These are phyloP conservation scores for Saturnispora zaruensis DNA, from an alignment of 805 yeast species.

Conservation along the genomic window DNA sequence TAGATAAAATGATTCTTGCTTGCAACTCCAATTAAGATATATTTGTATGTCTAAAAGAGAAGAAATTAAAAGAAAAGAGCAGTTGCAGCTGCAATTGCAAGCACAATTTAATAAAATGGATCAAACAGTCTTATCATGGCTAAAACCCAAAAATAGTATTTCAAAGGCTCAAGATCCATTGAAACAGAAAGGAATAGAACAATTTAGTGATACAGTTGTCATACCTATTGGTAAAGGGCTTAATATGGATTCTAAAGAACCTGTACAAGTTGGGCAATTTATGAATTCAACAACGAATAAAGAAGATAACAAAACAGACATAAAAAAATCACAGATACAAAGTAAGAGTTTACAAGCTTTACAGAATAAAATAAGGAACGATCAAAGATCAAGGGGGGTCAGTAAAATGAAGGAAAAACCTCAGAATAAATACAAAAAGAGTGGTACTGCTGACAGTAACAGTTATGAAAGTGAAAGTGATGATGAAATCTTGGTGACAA, in stretches of 20 bases:
- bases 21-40: no score
- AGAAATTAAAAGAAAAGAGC: slow-evolving; percentile 39
- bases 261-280: slow-evolving; percentile 11
- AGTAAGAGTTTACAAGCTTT: slow-evolving; percentile 21
- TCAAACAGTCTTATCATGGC: slow-evolving; percentile 33
- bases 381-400: slow-evolving; percentile 12
- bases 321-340: slow-evolving; percentile 12
- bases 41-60: slow-evolving; percentile 24
- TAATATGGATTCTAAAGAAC: slow-evolving; percentile 7
- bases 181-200: neutral
- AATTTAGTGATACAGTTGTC: slow-evolving; percentile 9
- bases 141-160: slow-evolving; percentile 11
- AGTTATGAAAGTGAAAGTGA: neutral
- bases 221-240: slow-evolving; percentile 26
- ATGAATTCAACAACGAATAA: slow-evolving; percentile 9
- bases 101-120: slow-evolving; percentile 33
- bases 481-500: neutral
- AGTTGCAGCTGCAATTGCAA: slow-evolving; percentile 39
- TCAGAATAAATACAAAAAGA: slow-evolving; percentile 2
- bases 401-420: slow-evolving; percentile 4
- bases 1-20: neutral
- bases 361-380: slow-evolving; percentile 22
- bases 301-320: slow-evolving; percentile 6
- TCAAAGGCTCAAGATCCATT: neutral
- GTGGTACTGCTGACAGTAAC: neutral